Conservation (phyloP, 2,329 filamentous ascomycete genomes). For the Penicillium freii region DNA sequence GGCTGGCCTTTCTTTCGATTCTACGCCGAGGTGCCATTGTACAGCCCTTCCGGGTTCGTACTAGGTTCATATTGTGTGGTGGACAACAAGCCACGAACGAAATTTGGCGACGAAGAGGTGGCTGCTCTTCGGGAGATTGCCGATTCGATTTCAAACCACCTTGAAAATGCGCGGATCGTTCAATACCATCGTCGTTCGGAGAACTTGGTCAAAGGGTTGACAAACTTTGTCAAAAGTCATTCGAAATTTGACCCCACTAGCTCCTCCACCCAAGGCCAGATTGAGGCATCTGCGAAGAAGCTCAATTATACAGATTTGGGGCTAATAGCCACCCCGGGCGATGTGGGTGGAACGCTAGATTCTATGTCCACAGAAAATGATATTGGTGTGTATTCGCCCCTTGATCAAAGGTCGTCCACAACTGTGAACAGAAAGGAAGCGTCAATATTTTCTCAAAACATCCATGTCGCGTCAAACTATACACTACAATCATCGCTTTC, state of each 20-base stretch:
- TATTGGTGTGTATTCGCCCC: not conserved
- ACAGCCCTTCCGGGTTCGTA: constrained; percentile 52
- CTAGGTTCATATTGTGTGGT: constrained; percentile 61
- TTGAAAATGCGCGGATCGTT: constrained; percentile 56
- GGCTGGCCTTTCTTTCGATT: constrained; percentile 43
- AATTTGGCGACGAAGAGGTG: constrained; percentile 36
- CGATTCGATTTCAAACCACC: constrained; percentile 56
- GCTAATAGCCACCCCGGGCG: not conserved
- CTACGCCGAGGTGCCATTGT: constrained; percentile 61
- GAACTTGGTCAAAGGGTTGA: constrained; percentile 56
- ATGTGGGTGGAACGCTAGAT: not conserved
- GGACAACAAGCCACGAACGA: constrained; percentile 53
- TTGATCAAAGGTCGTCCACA: not conserved
- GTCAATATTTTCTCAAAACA: not conserved
- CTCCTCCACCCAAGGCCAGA: constrained; percentile 12
- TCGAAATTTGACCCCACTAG: constrained; percentile 26
- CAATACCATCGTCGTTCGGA: constrained; percentile 57
- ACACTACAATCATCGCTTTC: constrained; percentile 8
- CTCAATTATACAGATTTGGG: not conserved
- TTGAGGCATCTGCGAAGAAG: constrained; percentile 1
- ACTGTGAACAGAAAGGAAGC: not conserved
- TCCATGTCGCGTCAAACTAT: not conserved
- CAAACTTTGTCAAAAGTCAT: constrained; percentile 49
- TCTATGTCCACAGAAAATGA: not conserved
- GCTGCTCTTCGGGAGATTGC: constrained; percentile 57